Base-by-base conservation (phyloP, 2,329 filamentous ascomycete species). In the Pleoardoris graminearum region DNA sequence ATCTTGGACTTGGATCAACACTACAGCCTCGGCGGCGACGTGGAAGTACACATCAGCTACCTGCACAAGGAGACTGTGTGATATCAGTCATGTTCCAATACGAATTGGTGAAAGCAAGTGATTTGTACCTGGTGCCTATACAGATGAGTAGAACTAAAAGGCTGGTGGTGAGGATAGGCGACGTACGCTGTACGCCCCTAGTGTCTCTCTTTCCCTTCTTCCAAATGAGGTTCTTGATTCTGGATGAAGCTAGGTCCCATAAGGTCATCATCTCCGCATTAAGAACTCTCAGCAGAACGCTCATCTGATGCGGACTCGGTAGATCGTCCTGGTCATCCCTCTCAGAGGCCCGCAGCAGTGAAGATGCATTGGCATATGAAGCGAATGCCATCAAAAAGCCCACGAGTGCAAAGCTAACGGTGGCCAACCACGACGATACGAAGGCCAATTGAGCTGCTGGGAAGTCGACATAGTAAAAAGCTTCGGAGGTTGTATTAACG, bases 11-110 rank as follows among this genome's bases (percentile, higher is more conserved):
- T 59, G 50, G 21, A 54, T 35, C 4, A 58, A 21, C 19, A 48
- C 25, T 5, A 54, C 38, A 11, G 54, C 29, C 36, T 55, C 51
- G 10, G 52, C 45, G 16, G 42, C 45, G 21, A 61, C 46, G 35
- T 61, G 59, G 21, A 61, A 51, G 36, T 57, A 59, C 1, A 47
- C 43, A 22, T 61, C 57, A 14, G 54, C 59, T 17, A 36, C 47
- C 46, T 61, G 59, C n/a, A 61, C 45, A 11, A 57, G 47, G 10
- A 59, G 16, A 52, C 54, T 61, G 32, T 11, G 10, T 29, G 6
- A 3, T 23, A 27, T 55, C 32, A 51, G 27, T 27, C 3, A 4
- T 27, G 19, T 2, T 19, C 11, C 2, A 14, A n/a, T 25, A 7
- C 11, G 19, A 16, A 33, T 11, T 1, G 5, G n/a, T 10, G 4